These are phyloP conservation scores for Ligustrum vulgare DNA, from an alignment of 257 asterid species.

Conservation along the genomic window DNA sequence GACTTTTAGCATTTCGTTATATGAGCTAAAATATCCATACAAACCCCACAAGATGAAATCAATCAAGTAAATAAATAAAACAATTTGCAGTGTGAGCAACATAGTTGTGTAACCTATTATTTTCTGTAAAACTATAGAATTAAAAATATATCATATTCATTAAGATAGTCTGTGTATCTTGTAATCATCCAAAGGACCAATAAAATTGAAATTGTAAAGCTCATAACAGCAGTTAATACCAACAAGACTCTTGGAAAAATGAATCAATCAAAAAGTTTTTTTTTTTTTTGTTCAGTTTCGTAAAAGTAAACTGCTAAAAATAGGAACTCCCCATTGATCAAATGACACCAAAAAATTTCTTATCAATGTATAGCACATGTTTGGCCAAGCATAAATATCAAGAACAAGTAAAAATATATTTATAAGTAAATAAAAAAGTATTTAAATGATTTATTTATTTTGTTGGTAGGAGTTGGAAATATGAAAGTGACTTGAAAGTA, in stretches of 20 bases:
- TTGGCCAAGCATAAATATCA: background rate
- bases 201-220: background rate
- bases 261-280: background rate
- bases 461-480: background rate
- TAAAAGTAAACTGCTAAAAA: background rate
- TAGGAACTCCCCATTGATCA: background rate
- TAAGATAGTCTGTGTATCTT: background rate
- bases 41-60: background rate
- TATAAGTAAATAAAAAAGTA: no score
- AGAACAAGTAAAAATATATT: background rate
- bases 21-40: background rate
- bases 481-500: background rate
- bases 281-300: background rate
- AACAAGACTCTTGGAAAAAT: background rate
- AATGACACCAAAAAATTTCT: background rate
- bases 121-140: background rate
- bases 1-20: background rate
- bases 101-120: background rate
- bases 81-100: background rate
- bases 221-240: background rate
- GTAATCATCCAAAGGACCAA: background rate
- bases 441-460: background rate
- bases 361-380: background rate
- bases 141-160: background rate
- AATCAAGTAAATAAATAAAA: no score